Evolutionary conservation across 1,284 basidiomycete genomes (phyloP).

Genomic region (Malassezia japonica): DNA sequence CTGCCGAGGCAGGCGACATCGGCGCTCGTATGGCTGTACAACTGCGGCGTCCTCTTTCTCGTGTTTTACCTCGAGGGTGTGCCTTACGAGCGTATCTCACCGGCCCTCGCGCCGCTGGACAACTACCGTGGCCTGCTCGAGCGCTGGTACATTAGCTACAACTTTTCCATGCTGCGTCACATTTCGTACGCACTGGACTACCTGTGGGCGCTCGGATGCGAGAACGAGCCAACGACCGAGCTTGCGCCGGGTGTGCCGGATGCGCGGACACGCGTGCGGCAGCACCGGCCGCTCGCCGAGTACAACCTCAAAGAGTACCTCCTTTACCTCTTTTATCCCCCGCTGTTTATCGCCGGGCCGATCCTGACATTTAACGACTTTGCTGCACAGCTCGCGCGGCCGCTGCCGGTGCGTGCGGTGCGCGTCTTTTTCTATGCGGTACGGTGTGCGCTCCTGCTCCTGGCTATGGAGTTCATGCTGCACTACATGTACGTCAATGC

Average conservation of each 20-base stretch:
- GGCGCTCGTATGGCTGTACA: conserved; percentile 59
- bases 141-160: conserved; percentile 87
- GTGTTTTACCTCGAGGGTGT: conserved; percentile 67
- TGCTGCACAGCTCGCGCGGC: conserved; percentile 66
- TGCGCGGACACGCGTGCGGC: conserved; percentile 18
- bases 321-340: conserved; percentile 75
- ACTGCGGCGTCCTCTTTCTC: conserved; percentile 56
- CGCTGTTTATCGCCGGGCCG: conserved; percentile 89
- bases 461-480: conserved; percentile 82
- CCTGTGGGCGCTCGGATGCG: conserved; percentile 62
- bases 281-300: conserved; percentile 45
- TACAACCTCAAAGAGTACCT: conserved; percentile 60
- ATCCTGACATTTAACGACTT: conserved; percentile 96
- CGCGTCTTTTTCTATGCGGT: conserved; percentile 56
- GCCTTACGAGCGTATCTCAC: conserved; percentile 57
- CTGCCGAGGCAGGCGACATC: background rate
- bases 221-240: conserved; percentile 29
- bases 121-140: conserved; percentile 61
- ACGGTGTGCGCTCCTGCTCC: conserved; percentile 63
- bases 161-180: conserved; percentile 89
- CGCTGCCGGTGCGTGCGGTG: conserved; percentile 37
- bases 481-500: conserved; percentile 96
- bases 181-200: conserved; percentile 88
- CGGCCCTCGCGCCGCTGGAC: conserved; percentile 61
- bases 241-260: background rate